These are phyloP conservation scores for Cytospora leucostoma DNA, from an alignment of 2,329 filamentous ascomycete genomes.

Conservation along the genomic window DNA sequence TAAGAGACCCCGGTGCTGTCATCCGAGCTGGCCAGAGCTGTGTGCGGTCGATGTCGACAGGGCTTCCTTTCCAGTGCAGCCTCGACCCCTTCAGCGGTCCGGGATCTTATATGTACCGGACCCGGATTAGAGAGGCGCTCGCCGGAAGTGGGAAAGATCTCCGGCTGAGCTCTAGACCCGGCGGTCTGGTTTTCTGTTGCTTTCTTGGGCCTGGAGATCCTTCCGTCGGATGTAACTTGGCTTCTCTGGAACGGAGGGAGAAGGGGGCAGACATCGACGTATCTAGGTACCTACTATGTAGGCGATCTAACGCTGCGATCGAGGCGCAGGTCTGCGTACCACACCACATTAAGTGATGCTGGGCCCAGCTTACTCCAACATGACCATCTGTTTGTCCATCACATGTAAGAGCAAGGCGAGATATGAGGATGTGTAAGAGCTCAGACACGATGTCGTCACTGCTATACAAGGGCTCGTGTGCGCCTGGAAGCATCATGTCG, in stretches of 20 bases:
- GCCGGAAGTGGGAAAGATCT: background rate
- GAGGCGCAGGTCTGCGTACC: background rate
- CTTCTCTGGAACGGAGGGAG: background rate
- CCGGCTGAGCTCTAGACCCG: background rate
- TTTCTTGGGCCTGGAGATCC: background rate
- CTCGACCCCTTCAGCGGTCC: background rate
- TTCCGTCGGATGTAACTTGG: background rate
- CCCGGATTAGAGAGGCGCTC: background rate
- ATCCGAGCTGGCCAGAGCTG: background rate
- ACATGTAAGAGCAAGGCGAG: background rate
- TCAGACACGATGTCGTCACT: conserved; percentile 26
- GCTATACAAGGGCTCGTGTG: background rate
- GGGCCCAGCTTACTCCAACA: background rate
- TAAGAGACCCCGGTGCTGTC: background rate
- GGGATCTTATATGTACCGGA: background rate
- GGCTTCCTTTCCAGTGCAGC: background rate
- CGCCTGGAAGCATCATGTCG: background rate
- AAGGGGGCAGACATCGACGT: too few species aligned
- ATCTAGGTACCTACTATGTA: too few species aligned
- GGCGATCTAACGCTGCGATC: background rate
- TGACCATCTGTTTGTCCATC: background rate
- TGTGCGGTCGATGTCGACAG: background rate
- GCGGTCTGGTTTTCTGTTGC: background rate
- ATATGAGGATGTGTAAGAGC: conserved; percentile 12
- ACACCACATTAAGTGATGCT: background rate